Base-by-base conservation (phyloP, 345 rosid genomes). In the Populus davidiana region DNA sequence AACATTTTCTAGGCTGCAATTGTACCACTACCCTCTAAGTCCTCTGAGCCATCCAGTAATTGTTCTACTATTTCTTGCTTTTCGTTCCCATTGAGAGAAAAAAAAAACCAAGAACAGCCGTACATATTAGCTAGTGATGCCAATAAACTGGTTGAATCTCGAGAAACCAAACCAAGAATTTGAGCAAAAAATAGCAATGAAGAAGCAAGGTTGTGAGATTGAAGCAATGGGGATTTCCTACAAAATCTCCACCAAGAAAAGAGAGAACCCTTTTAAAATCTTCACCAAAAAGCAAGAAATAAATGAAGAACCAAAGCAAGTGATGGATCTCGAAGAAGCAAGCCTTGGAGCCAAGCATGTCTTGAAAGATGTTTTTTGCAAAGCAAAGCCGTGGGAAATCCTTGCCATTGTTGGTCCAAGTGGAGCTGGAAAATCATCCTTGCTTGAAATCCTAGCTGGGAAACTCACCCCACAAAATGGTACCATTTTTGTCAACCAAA, bases 371-470 rank as follows among this genome's bases (percentile, higher is more conserved):
- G 95, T 96, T n/a, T 86, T 69, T 52, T 93, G 94, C 88, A 87
- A 84, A 59, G 99, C 99, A 13, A 96, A 85, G 73, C 97, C 98
- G 0, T 90, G 98, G 98, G 97, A 94, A 83, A 87, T 96, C 81
- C 90, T 93, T 0, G 98, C 98, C 61, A 90, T 96, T 67, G 95
- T 91, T 29, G 99, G 99, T 35, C 99, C 99, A 21, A 94, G 97
- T 62, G 99, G 99, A 17, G 98, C 98, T 16, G 98, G 98, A 47
- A 96, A 94, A 79, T 91, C 99, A 31, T 88, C 98, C 41, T 76
- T 96, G 38, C 97, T 96, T 21, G 97, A 88, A 75, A 88, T 94
- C 82, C 88, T 96, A 3, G 91, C 98, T 1, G 97, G 91, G 35
- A 89, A 85, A 70, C 81, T 88, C 77, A 49, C 85, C 8, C 97